phyloP scores from a whole-genome alignment of 176 grass and related monocot genomes.

The Poa pratensis region DNA sequence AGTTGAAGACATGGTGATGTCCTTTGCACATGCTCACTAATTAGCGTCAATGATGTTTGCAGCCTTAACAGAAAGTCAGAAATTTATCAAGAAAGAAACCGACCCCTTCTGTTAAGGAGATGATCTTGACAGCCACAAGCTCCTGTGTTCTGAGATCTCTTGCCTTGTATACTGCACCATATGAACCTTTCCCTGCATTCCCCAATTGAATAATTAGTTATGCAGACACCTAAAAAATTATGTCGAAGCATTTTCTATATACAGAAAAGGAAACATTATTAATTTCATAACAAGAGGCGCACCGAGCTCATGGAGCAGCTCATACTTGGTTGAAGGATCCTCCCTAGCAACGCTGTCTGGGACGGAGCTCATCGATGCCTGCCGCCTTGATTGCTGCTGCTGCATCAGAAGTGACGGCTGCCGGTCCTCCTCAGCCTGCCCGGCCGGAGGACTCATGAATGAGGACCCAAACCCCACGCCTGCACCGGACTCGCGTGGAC shows the following conservation, averaged over 20 bases:
- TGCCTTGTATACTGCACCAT: constrained; percentile 99
- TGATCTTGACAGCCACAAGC: constrained; percentile 98
- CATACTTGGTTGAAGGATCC: constrained; percentile 95
- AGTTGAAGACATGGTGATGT: neutral
- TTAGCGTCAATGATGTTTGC: neutral
- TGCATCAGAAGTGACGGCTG: constrained; percentile 54
- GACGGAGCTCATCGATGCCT: constrained; percentile 77
- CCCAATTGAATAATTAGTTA: constrained; percentile 38
- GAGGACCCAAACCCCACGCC: constrained; percentile 80
- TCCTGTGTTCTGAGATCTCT: constrained; percentile 95
- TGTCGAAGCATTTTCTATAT: constrained; percentile 23
- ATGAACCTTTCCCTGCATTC: constrained; percentile 95
- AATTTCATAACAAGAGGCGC: constrained; percentile 46
- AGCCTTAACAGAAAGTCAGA: constrained; percentile 36
- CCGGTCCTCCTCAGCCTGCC: constrained; percentile 43
- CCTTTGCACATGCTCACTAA: neutral
- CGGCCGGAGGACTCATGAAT: constrained; percentile 62
- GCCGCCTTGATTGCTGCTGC: constrained; percentile 71
- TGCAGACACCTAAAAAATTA: constrained; percentile 34
- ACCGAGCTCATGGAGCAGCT: constrained; percentile 98
- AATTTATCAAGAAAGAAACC: constrained; percentile 37
- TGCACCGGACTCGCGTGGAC: constrained; percentile 38
- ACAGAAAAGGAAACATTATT: constrained; percentile 30
- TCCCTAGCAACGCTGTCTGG: constrained; percentile 81
- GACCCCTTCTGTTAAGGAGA: constrained; percentile 98